Base-by-base conservation (phyloP, 2,329 filamentous ascomycete species). In the Alternaria panax region DNA sequence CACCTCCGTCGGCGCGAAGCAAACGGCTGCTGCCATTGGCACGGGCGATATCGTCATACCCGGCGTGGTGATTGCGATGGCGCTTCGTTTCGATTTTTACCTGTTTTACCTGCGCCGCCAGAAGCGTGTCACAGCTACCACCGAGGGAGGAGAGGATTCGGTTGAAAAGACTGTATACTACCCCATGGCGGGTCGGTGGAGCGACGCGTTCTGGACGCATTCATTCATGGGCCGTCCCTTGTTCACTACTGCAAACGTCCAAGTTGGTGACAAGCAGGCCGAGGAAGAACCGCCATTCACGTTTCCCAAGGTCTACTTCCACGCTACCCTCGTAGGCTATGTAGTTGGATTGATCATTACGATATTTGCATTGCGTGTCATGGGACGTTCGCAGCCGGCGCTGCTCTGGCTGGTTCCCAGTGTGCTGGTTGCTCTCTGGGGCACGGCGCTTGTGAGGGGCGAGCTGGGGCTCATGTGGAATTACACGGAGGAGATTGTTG, bases 41-140 rank as follows among this genome's bases (percentile, higher is more conserved):
- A 84, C 98, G 0, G 94, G 94, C n/a, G 94, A 99, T 73, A 91
- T 99, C 58, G 91, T 97, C 1, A 84, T 99, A 4, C 94, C 94
- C 0, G 95, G 94, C 8, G 92, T 98, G 72, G 89, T 97, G 80
- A 90, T 98, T 63, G 92, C 87, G 1, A 85, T 97, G 41, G 92
- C 93, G 2, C 83, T 99, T 24, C 88, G 94, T n/a, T 97, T 96
- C 69, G 94, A 99, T 74, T 83, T 97, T 7, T 95, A 92, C 80
- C 83, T 92, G 54, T 88, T 91, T 80, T 98, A 98, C 74, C 83
- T 90, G 34, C 84, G 84, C 38, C 88, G 91, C 72, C 84, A 88
- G 74, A 85, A 66, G 42, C 68, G 53, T 11, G 59, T 61, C 28
- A 55, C 68, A 11, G 64, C 65, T 5, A 25, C 55, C 2, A 61